Base-by-base conservation (phyloP, 73 alveolate genomes). In the Loxodes magnus region DNA sequence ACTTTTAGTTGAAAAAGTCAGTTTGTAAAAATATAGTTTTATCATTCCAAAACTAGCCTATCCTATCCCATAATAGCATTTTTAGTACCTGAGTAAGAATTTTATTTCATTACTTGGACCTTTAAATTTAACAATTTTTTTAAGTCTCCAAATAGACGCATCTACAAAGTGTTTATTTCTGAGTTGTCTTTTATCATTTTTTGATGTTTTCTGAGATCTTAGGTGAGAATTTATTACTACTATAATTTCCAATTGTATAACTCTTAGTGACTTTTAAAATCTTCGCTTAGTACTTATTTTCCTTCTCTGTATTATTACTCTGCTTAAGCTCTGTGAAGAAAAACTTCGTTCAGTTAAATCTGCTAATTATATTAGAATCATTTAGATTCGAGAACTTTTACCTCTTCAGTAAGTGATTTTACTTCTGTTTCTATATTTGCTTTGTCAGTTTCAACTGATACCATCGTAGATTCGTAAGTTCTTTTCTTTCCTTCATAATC, bases 171-270 rank as follows among this genome's bases (percentile, higher is more conserved):
- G 63, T 79, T 75, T 64, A 68, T 82, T 57, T 85, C 96, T 46
- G 59, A 64, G 51, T 80, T 82, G 56, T 80, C 92, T 66, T 85
- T 85, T 28, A 85, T 71, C 49, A 68, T 70, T 33, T 68, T 71
- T 64, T 85, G 94, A 46, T 74, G 83, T 38, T 54, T 71, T 67
- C 79, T 79, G 44, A 85, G 53, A 50, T 85, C 94, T 43, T 77
- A 67, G 61, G 81, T 58, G 34, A 70, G 56, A 27, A 76, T 73
- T 41, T 82, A 77, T 48, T 85, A 80, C 61, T 85, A 81, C 36
- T 67, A 61, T 43, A 74, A 69, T 70, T 80, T 85, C 51, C 72
- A 82, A 48, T 67, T 69, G 67, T 82, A 85, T 74, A 64, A 64
- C 22, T 79, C 92, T 42, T 80, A 67, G 62, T 71, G 64, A 35